Percentiles rank a stretch among this genome's conserved stretches.
These are phyloP conservation scores for Chytriomyces hyalinus DNA, from an alignment of 192 early-diverging fungal genomes.

Conservation along the genomic window DNA sequence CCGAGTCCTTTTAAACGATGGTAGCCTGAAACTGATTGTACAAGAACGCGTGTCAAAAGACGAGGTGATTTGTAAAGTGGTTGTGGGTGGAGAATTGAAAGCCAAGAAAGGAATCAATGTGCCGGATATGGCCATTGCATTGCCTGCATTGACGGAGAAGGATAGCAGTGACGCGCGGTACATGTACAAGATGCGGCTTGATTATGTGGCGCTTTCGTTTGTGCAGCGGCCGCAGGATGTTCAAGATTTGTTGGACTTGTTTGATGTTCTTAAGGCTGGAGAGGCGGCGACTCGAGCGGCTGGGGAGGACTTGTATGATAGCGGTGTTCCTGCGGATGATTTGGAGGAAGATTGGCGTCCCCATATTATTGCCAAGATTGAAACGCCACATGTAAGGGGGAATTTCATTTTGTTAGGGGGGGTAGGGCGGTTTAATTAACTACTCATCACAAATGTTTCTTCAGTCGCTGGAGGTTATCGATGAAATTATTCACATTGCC, in stretches of 20 bases:
- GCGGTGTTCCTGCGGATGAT: constrained; percentile 33
- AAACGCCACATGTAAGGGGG: constrained; percentile 51
- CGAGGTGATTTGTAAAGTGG: constrained; percentile 51
- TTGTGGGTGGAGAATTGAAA: constrained; percentile 57
- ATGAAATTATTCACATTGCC: constrained; percentile 56
- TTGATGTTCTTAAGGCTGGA: constrained; percentile 31
- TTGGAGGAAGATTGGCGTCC: constrained; percentile 57
- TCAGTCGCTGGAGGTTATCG: constrained; percentile 53
- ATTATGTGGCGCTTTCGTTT: constrained; percentile 59
- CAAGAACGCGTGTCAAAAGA: constrained; percentile 44
- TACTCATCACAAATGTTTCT: not conserved
- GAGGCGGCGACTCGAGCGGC: constrained; percentile 51
- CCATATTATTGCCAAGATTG: constrained; percentile 62
- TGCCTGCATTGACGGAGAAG: constrained; percentile 63
- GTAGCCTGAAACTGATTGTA: constrained; percentile 49
- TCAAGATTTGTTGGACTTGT: constrained; percentile 49
- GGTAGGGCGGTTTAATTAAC: too few relatives aligned
- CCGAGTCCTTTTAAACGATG: constrained; percentile 62
- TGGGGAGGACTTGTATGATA: not conserved
- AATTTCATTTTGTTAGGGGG: not conserved
- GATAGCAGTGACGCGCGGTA: constrained; percentile 56
- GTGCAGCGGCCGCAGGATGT: constrained; percentile 60
- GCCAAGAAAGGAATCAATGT: constrained; percentile 65
- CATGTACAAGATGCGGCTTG: constrained; percentile 53
- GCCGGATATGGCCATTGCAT: constrained; percentile 55